Evolutionary conservation across 139 green algal species (phyloP), one percentile per base, ranked within the genome.

Genomic region (Limnomonas spitsbergensis): DNA sequence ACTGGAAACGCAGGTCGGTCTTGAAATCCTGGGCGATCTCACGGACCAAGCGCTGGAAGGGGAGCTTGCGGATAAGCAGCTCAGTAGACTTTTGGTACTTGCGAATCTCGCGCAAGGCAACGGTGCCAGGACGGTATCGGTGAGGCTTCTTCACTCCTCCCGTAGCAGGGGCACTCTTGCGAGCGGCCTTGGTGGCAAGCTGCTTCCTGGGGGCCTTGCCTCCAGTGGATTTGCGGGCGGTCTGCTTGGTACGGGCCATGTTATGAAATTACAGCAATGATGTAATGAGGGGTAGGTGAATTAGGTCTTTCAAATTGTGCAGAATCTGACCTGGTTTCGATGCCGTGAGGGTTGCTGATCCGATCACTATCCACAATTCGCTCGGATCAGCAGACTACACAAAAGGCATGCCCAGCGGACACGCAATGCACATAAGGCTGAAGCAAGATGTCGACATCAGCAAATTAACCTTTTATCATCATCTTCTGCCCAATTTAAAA

Each of bases 211-310:
- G 94, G n/a, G 94, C 94, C 91, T 98, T 98, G 86, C 93, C 93
- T 66, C 94, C 94, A 53, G 92, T 97, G 78, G 90, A 95, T 91
- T 97, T 98, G 81, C 95, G 94, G 7, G 95, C 95, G 52, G 94
- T 98, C 89, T 98, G 95, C 92, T 98, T 98, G 75, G 95, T 98
- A 86, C 95, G 95, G 76, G 95, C 95, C 95, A 98, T 98, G 24
- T 61, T 14, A 61, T 29, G 14, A 61, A 61, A n/a, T n/a, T n/a
- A n/a, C n/a, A n/a, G n/a, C n/a, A n/a, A n/a, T n/a, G n/a, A n/a
- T n/a, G n/a, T n/a, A n/a, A n/a, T n/a, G n/a, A n/a, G 38, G n/a
- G n/a, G n/a, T n/a, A n/a, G n/a, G n/a, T n/a, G n/a, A n/a, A n/a
- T n/a, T n/a, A n/a, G n/a, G n/a, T n/a, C n/a, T n/a, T n/a, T n/a